Percentiles rank a stretch among this genome's conserved stretches.
phyloP scores from a whole-genome alignment of 306 rosid genomes.

The Ormosia semicastrata region DNA sequence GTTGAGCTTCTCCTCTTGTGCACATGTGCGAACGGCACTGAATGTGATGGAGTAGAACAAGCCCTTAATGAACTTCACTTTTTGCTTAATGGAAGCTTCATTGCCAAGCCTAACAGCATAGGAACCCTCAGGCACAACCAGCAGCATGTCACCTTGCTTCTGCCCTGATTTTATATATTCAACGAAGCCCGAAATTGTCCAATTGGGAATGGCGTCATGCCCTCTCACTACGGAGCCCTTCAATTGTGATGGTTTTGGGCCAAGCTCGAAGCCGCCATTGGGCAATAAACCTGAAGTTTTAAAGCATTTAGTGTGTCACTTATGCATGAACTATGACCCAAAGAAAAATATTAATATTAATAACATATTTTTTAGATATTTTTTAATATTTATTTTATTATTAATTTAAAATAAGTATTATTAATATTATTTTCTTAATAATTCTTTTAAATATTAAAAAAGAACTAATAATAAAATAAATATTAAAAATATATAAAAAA shows the following conservation, averaged over 20 bases:
- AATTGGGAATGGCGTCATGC: slow-evolving; percentile 50
- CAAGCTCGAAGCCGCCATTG: slow-evolving; percentile 60
- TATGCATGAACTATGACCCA: background rate
- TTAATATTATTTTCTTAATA: too few species aligned
- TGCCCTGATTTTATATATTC: slow-evolving; percentile 84
- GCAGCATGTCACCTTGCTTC: slow-evolving; percentile 80
- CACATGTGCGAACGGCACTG: slow-evolving; percentile 72
- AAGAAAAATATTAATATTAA: background rate
- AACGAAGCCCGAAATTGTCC: slow-evolving; percentile 61
- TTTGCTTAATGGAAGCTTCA: slow-evolving; percentile 73
- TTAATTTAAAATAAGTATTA: too few species aligned
- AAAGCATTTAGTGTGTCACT: background rate
- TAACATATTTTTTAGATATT: too few species aligned
- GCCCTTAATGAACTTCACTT: slow-evolving; percentile 45
- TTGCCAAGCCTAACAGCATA: slow-evolving; percentile 76
- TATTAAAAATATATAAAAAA: too few species aligned
- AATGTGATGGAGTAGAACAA: slow-evolving; percentile 60
- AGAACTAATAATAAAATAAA: too few species aligned
- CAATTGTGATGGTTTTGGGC: slow-evolving; percentile 56
- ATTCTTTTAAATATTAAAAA: too few species aligned
- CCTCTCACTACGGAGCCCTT: slow-evolving; percentile 52
- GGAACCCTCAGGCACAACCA: slow-evolving; percentile 65
- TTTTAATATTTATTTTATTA: too few species aligned
- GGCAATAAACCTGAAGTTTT: slow-evolving; percentile 61
- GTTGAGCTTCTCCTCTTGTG: slow-evolving; percentile 75